Conservation (phyloP, 371 early-diverging fungal genomes). For the Mucor sp. region DNA sequence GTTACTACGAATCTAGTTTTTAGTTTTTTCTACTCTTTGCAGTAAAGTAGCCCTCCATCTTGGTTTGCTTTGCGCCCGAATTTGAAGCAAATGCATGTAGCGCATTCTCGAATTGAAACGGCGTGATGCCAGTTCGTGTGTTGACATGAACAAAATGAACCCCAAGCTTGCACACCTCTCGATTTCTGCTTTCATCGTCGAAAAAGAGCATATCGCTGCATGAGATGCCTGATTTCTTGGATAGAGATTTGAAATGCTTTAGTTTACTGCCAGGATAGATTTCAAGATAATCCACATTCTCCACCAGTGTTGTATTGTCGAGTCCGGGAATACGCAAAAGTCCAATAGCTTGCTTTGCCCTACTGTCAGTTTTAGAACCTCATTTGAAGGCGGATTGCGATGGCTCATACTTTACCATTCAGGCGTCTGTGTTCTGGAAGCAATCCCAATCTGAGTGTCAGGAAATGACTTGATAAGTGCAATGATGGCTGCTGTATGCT, state of each 20-base stretch:
- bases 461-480: slow-evolving; percentile 37
- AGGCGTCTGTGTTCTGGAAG: slow-evolving; percentile 51
- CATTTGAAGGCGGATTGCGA: not conserved
- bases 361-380: not conserved
- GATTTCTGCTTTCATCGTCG: slow-evolving; percentile 58
- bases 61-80: slow-evolving; percentile 26
- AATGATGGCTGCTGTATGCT: slow-evolving; percentile 40
- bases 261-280: slow-evolving; percentile 50
- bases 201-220: slow-evolving; percentile 61
- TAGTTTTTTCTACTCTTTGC: not conserved
- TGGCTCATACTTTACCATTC: slow-evolving; percentile 38
- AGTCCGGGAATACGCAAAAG: slow-evolving; percentile 31
- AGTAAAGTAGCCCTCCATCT: slow-evolving; percentile 16
- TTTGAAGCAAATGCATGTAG: slow-evolving; percentile 27
- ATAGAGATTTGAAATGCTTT: slow-evolving; percentile 42
- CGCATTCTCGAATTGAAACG: slow-evolving; percentile 31
- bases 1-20: not conserved
- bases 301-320: slow-evolving; percentile 23
- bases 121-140: slow-evolving; percentile 33
- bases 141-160: slow-evolving; percentile 40
- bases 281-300: slow-evolving; percentile 40
- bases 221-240: slow-evolving; percentile 37
- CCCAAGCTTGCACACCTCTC: slow-evolving; percentile 37
- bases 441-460: slow-evolving; percentile 48
- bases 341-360: slow-evolving; percentile 33